These are phyloP conservation scores for Candida parachauliodes DNA, from an alignment of 805 yeast genomes.

Conservation along the genomic window DNA sequence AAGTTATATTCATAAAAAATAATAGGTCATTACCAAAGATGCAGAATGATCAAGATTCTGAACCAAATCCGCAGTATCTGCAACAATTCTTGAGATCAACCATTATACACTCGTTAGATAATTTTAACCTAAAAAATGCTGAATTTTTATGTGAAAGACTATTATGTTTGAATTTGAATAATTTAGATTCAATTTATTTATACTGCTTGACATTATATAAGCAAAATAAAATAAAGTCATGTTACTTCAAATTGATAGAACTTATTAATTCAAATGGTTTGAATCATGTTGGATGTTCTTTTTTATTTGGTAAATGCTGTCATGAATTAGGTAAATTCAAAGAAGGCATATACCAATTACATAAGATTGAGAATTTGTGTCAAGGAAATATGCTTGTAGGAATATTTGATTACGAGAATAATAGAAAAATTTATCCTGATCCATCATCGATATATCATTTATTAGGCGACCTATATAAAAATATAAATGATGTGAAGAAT, in stretches of 20 bases:
- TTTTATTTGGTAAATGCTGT: conserved; percentile 68
- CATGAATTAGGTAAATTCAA: conserved; percentile 48
- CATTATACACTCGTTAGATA: conserved; percentile 69
- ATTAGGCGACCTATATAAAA: conserved; percentile 64
- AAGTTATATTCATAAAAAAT: background rate
- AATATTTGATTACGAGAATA: conserved; percentile 35
- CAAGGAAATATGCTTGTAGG: conserved; percentile 13
- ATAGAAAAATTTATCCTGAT: conserved; percentile 52
- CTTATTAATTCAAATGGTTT: conserved; percentile 3
- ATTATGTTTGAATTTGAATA: conserved; percentile 50
- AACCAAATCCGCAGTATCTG: conserved; percentile 16
- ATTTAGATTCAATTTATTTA: conserved; percentile 61
- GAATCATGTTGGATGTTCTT: conserved; percentile 69
- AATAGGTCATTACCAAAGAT: background rate
- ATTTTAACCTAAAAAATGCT: conserved; percentile 68
- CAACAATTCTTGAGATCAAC: conserved; percentile 50
- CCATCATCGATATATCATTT: conserved; percentile 64
- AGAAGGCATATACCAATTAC: conserved; percentile 56
- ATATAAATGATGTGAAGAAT: conserved; percentile 57
- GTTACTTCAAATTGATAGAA: conserved; percentile 43
- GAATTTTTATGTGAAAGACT: conserved; percentile 83
- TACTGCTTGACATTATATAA: conserved; percentile 66
- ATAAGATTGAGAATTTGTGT: conserved; percentile 27
- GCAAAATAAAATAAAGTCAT: conserved; percentile 57
- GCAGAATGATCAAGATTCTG: conserved; percentile 3